Percentiles rank a stretch among this genome's conserved stretches.
Conservation (phyloP, 768 basidiomycete genomes). For the Chiua virens region DNA sequence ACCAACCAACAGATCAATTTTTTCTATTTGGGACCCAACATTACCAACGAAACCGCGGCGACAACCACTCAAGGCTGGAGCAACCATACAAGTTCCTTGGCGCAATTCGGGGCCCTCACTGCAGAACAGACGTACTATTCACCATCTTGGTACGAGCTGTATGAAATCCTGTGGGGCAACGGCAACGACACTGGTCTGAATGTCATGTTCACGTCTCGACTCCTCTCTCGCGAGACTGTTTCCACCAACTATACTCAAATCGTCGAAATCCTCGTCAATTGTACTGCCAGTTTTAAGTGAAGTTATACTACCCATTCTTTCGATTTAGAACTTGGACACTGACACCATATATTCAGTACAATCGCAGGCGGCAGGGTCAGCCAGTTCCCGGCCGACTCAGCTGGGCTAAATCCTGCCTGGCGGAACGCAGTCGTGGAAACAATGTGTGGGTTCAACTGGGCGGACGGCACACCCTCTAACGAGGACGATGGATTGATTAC, state of each 20-base stretch:
- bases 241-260: constrained; percentile 21
- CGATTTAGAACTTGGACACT: constrained; percentile 1
- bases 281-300: constrained; percentile 4
- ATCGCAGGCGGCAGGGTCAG: constrained; percentile 46
- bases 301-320: background rate
- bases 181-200: constrained; percentile 21
- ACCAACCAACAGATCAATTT: no score
- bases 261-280: constrained; percentile 16
- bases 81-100: constrained; percentile 15
- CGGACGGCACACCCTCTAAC: constrained; percentile 11
- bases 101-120: constrained; percentile 15
- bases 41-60: no score
- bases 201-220: constrained; percentile 33
- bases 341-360: constrained; percentile 25
- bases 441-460: constrained; percentile 11
- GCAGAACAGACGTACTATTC: constrained; percentile 22
- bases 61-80: constrained; percentile 34
- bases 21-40: no score
- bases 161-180: constrained; percentile 2
- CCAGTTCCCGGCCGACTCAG: constrained; percentile 35
- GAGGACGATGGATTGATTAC: constrained; percentile 12
- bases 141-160: constrained; percentile 29
- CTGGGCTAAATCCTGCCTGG: constrained; percentile 52
- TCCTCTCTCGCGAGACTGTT: constrained; percentile 33
- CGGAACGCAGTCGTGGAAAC: constrained; percentile 35